These are phyloP conservation scores for Phyllosticta citribraziliensis DNA, from an alignment of 2,329 filamentous ascomycete genomes.

Conservation along the genomic window DNA sequence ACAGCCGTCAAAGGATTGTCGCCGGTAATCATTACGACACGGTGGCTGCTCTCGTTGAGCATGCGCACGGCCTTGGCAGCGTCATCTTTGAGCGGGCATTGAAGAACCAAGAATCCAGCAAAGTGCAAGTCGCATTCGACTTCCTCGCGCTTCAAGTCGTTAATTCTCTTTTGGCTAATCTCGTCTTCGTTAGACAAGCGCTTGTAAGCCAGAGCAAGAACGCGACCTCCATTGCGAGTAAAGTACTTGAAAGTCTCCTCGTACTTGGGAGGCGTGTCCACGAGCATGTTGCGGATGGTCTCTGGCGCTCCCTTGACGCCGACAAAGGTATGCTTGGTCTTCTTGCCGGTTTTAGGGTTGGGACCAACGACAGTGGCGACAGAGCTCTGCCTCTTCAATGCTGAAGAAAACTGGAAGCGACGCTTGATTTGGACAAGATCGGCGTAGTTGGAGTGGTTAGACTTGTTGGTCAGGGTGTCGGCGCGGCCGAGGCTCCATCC, in stretches of 20 bases:
- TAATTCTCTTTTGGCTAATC: slow-evolving; percentile 74
- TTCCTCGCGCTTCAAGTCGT: slow-evolving; percentile 86
- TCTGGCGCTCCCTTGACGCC: slow-evolving; percentile 96
- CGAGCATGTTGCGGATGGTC: slow-evolving; percentile 89
- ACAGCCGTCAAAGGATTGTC: slow-evolving; percentile 96
- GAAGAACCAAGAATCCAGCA: slow-evolving; percentile 89
- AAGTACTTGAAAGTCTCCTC: slow-evolving; percentile 99
- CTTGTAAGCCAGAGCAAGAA: slow-evolving; percentile 89
- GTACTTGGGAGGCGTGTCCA: slow-evolving; percentile 73
- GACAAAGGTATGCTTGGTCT: slow-evolving; percentile 77
- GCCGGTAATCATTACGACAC: slow-evolving; percentile 97
- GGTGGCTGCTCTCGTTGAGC: slow-evolving; percentile 97
- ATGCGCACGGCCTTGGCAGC: slow-evolving; percentile 89
- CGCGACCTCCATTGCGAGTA: slow-evolving; percentile 87
- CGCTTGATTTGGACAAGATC: slow-evolving; percentile 90
- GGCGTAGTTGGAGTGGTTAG: slow-evolving; percentile 35
- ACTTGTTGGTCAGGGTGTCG: slow-evolving; percentile 67
- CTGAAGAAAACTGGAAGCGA: slow-evolving; percentile 96
- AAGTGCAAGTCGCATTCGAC: slow-evolving; percentile 79
- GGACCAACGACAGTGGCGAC: slow-evolving; percentile 71
- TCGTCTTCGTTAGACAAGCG: slow-evolving; percentile 75
- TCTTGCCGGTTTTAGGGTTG: slow-evolving; percentile 63
- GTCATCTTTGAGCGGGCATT: slow-evolving; percentile 93
- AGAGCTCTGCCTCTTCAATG: slow-evolving; percentile 90
- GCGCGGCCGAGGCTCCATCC: slow-evolving; percentile 90